Percentiles rank a stretch among this genome's conserved stretches.
Conservation (phyloP, 371 early-diverging fungal genomes). For the Dinochytrium kinnereticum region DNA sequence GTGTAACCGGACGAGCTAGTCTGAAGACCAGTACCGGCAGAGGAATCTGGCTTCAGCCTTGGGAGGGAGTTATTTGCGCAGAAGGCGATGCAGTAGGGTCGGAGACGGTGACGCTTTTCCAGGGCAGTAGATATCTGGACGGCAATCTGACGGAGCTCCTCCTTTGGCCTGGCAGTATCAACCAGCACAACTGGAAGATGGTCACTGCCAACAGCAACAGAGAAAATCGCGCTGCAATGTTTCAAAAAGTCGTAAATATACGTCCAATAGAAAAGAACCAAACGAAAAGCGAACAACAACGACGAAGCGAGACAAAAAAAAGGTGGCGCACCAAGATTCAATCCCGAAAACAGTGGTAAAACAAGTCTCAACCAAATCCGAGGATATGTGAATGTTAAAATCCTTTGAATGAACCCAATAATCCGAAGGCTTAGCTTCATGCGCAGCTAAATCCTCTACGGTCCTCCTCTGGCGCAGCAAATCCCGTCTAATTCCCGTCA, state of each 20-base stretch:
- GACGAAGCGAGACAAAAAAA: neutral
- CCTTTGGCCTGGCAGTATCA: slow-evolving; percentile 61
- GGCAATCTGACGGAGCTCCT: slow-evolving; percentile 58
- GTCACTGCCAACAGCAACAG: slow-evolving; percentile 68
- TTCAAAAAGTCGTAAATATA: neutral
- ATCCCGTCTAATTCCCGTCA: slow-evolving; percentile 31
- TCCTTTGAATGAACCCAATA: neutral
- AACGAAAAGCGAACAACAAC: neutral
- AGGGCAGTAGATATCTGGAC: slow-evolving; percentile 60
- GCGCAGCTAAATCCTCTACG: slow-evolving; percentile 6
- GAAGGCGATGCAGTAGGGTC: slow-evolving; percentile 65
- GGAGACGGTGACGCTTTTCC: slow-evolving; percentile 62
- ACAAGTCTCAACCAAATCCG: slow-evolving; percentile 61
- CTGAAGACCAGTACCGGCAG: slow-evolving; percentile 28
- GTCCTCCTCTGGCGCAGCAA: slow-evolving; percentile 25
- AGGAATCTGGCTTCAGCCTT: slow-evolving; percentile 45
- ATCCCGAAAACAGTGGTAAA: slow-evolving; percentile 54
- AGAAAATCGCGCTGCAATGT: slow-evolving; percentile 63
- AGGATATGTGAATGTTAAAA: slow-evolving; percentile 59
- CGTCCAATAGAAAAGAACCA: neutral
- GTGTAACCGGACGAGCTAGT: slow-evolving; percentile 33
- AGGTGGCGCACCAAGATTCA: slow-evolving; percentile 61
- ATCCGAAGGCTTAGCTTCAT: neutral
- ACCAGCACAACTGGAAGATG: slow-evolving; percentile 72
- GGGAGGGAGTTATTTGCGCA: slow-evolving; percentile 68